phyloP scores from a whole-genome alignment of 2,329 filamentous ascomycete genomes.

The Metarhizium brunneum region DNA sequence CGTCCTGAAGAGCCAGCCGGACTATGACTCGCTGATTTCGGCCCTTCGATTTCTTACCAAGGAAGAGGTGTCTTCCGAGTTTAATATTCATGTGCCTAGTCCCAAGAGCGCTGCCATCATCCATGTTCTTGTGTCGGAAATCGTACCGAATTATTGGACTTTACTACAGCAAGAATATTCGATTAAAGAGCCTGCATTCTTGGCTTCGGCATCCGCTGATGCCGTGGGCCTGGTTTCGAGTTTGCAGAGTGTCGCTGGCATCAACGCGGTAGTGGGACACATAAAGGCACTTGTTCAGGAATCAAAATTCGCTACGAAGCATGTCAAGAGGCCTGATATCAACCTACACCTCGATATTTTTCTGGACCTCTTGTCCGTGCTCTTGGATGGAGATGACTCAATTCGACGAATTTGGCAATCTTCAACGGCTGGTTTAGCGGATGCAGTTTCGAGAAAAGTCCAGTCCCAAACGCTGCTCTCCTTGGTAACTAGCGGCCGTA shows the following conservation, averaged over 20 bases:
- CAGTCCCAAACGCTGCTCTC: constrained; percentile 30
- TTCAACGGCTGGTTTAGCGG: constrained; percentile 15
- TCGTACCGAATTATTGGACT: constrained; percentile 76
- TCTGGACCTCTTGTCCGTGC: constrained; percentile 32
- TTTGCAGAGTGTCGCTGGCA: constrained; percentile 63
- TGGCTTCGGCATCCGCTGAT: constrained; percentile 21
- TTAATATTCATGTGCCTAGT: constrained; percentile 35
- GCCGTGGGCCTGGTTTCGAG: constrained; percentile 48
- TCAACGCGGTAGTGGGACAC: constrained; percentile 68
- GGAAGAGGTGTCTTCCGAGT: constrained; percentile 9
- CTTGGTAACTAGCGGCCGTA: constrained; percentile 37
- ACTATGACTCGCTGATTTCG: constrained; percentile 43
- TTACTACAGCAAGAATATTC: constrained; percentile 40
- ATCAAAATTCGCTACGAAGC: constrained; percentile 28
- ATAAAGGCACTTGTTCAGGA: constrained; percentile 53
- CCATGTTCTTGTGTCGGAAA: constrained; percentile 63
- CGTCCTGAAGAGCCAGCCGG: constrained; percentile 51
- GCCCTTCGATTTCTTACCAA: constrained; percentile 42
- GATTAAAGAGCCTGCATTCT: constrained; percentile 4
- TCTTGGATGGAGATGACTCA: constrained; percentile 30
- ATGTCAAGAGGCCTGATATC: constrained; percentile 30
- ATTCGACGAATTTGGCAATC: constrained; percentile 29
- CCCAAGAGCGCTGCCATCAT: constrained; percentile 67
- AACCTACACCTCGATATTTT: constrained; percentile 33
- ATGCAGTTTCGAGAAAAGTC: constrained; percentile 17